Evolutionary conservation across 1,284 basidiomycete species (phyloP).

Genomic region (Termitomyces sp.): DNA sequence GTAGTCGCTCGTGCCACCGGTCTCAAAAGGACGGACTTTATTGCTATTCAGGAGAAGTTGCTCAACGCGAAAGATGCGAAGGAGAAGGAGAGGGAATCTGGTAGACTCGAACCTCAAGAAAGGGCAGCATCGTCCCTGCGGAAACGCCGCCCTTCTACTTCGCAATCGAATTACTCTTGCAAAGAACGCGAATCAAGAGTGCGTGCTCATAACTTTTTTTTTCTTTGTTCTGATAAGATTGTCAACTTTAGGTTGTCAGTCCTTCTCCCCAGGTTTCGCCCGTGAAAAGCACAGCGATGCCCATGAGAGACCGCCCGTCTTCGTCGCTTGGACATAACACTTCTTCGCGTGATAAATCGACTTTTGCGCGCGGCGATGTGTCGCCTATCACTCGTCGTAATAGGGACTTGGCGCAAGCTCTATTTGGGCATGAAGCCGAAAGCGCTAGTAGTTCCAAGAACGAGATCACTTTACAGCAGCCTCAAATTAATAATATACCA

Average conservation of each 20-base stretch:
- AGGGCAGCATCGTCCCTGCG: conserved; percentile 57
- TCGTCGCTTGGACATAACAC: conserved; percentile 21
- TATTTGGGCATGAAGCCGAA: conserved; percentile 55
- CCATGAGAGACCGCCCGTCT: conserved; percentile 36
- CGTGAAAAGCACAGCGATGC: conserved; percentile 25
- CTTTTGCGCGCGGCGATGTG: conserved; percentile 29
- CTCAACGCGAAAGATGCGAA: conserved; percentile 55
- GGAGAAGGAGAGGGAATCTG: conserved; percentile 40
- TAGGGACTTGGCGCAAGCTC: conserved; percentile 63
- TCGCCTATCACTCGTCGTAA: conserved; percentile 56
- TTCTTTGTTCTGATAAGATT: neutral
- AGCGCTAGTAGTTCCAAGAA: conserved; percentile 17
- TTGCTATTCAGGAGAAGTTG: conserved; percentile 67
- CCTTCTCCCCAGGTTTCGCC: conserved; percentile 43
- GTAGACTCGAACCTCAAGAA: conserved; percentile 48
- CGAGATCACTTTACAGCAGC: conserved; percentile 10
- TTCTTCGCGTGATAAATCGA: conserved; percentile 13
- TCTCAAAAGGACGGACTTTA: conserved; percentile 62
- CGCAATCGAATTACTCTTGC: conserved; percentile 67
- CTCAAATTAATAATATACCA: conserved; percentile 2
- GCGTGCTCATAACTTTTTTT: conserved; percentile 18
- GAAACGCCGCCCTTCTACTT: conserved; percentile 71
- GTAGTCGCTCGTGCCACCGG: conserved; percentile 59
- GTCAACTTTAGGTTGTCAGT: conserved; percentile 45
- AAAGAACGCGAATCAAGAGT: conserved; percentile 50